A percentile compares a stretch with the other conserved stretches of the same genome.
Conservation (phyloP, 805 yeast species). For the Schizosaccharomyces osmophilus region DNA sequence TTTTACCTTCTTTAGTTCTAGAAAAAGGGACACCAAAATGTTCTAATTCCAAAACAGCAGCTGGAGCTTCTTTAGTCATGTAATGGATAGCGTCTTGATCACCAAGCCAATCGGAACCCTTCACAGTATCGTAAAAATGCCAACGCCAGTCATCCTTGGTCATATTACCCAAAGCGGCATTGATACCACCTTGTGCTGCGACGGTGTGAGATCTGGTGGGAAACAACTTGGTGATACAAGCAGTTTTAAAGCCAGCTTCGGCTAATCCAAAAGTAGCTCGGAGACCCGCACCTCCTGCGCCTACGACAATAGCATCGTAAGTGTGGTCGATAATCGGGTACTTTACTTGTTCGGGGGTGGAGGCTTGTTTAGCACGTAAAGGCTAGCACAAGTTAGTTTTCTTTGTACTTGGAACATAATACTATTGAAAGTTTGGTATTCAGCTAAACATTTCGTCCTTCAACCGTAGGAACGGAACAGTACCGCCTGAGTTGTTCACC, state of each 20-base stretch:
- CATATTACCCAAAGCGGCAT: conserved; percentile 96
- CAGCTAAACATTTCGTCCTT: no score
- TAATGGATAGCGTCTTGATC: conserved; percentile 98
- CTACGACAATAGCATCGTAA: conserved; percentile 91
- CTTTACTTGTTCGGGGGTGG: conserved; percentile 33
- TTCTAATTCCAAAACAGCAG: conserved; percentile 84
- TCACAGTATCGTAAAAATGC: conserved; percentile 98
- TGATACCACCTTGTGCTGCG: conserved; percentile 98
- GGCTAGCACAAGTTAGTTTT: conserved; percentile 7
- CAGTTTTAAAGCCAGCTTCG: conserved; percentile 89
- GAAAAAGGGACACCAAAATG: conserved; percentile 97
- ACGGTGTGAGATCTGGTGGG: conserved; percentile 98
- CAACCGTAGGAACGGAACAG: no score
- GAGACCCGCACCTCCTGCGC: conserved; percentile 98
- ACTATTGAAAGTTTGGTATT: no score
- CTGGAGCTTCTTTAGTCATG: conserved; percentile 96
- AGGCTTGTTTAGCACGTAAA: conserved; percentile 22
- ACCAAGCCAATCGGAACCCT: conserved; percentile 98
- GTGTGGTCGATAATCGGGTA: conserved; percentile 92
- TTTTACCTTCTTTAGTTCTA: conserved; percentile 86
- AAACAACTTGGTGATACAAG: conserved; percentile 87
- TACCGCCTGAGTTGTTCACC: no score
- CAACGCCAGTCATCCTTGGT: conserved; percentile 97
- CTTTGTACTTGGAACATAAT: no score
- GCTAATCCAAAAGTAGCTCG: conserved; percentile 97